Conservation (phyloP, 1,284 basidiomycete genomes). For the Coriolopsis trogii region DNA sequence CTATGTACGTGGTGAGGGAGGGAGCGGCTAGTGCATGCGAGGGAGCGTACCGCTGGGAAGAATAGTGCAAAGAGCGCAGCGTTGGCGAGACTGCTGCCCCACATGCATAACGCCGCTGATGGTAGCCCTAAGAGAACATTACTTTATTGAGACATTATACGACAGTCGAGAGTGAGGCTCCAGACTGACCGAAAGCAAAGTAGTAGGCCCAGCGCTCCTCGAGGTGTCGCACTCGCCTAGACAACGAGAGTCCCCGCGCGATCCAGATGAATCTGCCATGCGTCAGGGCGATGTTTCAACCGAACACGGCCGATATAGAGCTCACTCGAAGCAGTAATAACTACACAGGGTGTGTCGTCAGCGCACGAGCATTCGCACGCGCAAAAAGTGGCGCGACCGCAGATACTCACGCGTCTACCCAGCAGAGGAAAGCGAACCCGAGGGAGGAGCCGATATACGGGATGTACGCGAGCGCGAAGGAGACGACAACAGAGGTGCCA, state of each 20-base stretch:
- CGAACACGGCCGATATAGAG: background rate
- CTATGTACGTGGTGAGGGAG: conserved; percentile 38
- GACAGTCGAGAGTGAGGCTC: background rate
- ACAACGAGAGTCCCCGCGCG: conserved; percentile 67
- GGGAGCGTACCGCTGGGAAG: conserved; percentile 66
- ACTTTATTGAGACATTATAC: background rate
- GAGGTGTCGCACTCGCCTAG: conserved; percentile 68
- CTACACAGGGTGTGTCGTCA: conserved; percentile 41
- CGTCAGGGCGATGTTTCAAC: background rate
- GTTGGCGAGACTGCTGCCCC: conserved; percentile 73
- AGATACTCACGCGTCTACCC: conserved; percentile 77
- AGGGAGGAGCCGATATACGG: conserved; percentile 63
- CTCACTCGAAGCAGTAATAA: conserved; percentile 89
- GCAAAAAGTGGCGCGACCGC: background rate
- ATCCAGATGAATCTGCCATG: conserved; percentile 73
- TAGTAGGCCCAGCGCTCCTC: conserved; percentile 89
- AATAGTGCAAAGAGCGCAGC: conserved; percentile 78
- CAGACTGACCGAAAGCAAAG: conserved; percentile 71
- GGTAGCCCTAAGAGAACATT: conserved; percentile 54
- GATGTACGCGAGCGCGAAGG: conserved; percentile 62
- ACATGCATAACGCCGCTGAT: conserved; percentile 67
- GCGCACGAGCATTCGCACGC: background rate
- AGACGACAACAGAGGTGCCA: conserved; percentile 71
- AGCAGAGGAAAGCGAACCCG: conserved; percentile 76
- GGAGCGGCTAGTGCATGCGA: background rate